Evolutionary conservation across 2,329 filamentous ascomycete species (phyloP).

Genomic region (Epichloe glyceriae): DNA sequence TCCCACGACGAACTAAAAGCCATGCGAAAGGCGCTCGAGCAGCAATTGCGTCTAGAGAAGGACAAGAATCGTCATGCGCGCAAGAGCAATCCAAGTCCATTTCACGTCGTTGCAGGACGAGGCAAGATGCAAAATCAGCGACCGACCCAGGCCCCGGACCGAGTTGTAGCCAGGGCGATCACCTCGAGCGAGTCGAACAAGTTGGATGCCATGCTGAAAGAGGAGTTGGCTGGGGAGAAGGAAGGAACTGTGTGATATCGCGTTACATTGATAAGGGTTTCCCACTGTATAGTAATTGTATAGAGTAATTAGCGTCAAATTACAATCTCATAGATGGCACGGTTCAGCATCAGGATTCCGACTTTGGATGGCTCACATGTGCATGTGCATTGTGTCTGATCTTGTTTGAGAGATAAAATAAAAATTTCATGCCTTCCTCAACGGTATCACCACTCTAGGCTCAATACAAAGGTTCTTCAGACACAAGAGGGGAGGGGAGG

Average conservation of each 20-base stretch:
- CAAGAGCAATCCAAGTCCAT: conserved; percentile 1
- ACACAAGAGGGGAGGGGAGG: no score
- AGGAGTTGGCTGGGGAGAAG: not conserved
- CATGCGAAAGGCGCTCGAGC: conserved; percentile 12
- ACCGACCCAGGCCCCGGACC: not conserved
- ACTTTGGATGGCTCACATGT: no score
- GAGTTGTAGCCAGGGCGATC: conserved; percentile 1
- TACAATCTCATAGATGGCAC: no score
- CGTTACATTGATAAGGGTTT: not conserved
- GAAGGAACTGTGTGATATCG: not conserved
- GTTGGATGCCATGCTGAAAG: conserved; percentile 3
- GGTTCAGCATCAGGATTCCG: no score
- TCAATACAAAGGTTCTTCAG: no score
- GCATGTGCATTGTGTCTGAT: no score
- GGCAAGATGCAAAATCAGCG: not conserved
- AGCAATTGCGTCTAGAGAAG: conserved; percentile 7
- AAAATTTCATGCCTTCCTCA: no score
- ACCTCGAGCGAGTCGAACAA: conserved; percentile 1
- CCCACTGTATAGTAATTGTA: not conserved
- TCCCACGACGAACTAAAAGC: conserved; percentile 17
- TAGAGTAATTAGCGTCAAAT: no score
- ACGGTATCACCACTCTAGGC: no score
- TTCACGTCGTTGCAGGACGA: conserved; percentile 3
- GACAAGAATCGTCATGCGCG: not conserved
- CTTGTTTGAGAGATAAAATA: no score